These are phyloP conservation scores for Cystobasidium ongulense DNA, from an alignment of 768 basidiomycete genomes.

Conservation along the genomic window DNA sequence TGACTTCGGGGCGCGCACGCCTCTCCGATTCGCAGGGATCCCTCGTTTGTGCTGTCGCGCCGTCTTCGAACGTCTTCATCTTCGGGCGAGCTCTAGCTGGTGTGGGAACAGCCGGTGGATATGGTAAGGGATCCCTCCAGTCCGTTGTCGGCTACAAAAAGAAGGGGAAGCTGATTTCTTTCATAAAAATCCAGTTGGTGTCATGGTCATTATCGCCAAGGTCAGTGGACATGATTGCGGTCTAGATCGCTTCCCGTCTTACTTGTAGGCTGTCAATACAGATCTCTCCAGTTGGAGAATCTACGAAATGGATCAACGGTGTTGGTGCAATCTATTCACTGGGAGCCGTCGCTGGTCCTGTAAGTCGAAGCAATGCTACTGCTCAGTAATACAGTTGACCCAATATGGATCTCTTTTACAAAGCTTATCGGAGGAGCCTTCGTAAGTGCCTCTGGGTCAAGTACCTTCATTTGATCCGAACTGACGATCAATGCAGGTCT, in stretches of 20 bases:
- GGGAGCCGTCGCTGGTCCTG: constrained; percentile 17
- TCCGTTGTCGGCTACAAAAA: no score
- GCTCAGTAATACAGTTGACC: no score
- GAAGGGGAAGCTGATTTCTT: background rate
- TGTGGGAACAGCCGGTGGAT: constrained; percentile 1
- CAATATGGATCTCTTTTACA: background rate
- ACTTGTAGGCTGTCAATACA: no score
- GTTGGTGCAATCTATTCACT: constrained; percentile 19
- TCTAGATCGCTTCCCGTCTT: no score
- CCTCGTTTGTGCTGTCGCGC: constrained; percentile 16
- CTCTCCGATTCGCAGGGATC: background rate
- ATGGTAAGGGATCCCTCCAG: background rate
- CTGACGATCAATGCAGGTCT: no score
- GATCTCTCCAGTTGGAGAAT: background rate
- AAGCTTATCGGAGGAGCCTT: background rate
- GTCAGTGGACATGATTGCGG: no score
- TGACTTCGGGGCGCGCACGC: background rate
- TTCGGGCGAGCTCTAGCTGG: constrained; percentile 17
- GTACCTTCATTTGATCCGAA: no score
- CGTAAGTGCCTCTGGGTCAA: no score
- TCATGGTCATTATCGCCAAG: background rate
- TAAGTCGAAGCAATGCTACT: no score
- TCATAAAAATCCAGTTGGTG: background rate
- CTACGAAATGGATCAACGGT: constrained; percentile 7
- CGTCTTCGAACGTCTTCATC: constrained; percentile 1